Conservation (phyloP, 2,329 filamentous ascomycete genomes). For the Colletotrichum sp. region DNA sequence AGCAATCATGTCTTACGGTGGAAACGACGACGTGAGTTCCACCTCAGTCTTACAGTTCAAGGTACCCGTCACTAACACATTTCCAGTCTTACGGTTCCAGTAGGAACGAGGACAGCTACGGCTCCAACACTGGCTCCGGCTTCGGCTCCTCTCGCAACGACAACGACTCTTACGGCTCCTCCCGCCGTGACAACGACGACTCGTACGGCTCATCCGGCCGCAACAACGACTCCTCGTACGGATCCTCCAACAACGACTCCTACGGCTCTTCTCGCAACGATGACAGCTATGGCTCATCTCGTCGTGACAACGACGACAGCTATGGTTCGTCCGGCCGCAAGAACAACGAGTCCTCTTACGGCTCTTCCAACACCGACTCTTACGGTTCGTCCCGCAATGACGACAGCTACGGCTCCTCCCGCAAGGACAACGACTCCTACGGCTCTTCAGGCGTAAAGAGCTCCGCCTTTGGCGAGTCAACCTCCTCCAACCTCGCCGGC, state of each 20-base stretch:
- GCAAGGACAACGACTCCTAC: slow-evolving; percentile 11
- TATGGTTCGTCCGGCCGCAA: neutral
- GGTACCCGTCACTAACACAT: neutral
- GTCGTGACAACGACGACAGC: slow-evolving; percentile 21
- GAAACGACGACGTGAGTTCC: slow-evolving; percentile 41
- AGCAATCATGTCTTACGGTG: slow-evolving; percentile 51
- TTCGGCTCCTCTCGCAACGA: slow-evolving; percentile 22
- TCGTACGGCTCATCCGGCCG: slow-evolving; percentile 13
- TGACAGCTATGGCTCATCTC: slow-evolving; percentile 12
- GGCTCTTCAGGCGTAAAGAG: slow-evolving; percentile 22
- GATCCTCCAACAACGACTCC: slow-evolving; percentile 23
- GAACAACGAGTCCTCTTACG: slow-evolving; percentile 16
- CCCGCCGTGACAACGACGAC: slow-evolving; percentile 18
- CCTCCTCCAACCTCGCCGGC: slow-evolving; percentile 20
- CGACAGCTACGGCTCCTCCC: slow-evolving; percentile 24
- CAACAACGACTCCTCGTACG: slow-evolving; percentile 21
- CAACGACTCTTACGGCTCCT: slow-evolving; percentile 10
- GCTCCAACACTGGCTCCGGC: slow-evolving; percentile 19
- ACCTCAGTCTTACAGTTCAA: neutral
- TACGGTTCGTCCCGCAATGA: slow-evolving; percentile 18
- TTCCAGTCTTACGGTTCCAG: slow-evolving; percentile 19
- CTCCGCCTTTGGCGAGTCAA: neutral
- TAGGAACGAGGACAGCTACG: slow-evolving; percentile 25
- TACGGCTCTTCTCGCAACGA: slow-evolving; percentile 21
- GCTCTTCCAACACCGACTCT: slow-evolving; percentile 23